Conservation (phyloP, 2,329 filamentous ascomycete genomes). For the Alternaria sp. region DNA sequence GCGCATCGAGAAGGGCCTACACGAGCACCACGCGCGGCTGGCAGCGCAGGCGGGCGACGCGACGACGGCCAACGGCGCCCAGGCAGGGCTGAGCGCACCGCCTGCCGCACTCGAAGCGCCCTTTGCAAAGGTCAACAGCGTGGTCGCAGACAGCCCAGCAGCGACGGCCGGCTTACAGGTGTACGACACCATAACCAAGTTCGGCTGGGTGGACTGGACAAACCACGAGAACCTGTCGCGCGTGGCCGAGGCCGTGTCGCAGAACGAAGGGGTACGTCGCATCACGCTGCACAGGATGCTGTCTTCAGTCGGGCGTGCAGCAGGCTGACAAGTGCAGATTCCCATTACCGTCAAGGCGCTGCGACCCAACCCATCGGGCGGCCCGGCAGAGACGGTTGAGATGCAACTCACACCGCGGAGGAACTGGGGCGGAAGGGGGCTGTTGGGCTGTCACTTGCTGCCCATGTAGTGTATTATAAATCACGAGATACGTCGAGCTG, state of each 20-base stretch:
- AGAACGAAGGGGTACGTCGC: slow-evolving; percentile 81
- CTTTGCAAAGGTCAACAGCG: slow-evolving; percentile 90
- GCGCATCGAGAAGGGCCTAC: slow-evolving; percentile 82
- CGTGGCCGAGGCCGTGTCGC: slow-evolving; percentile 87
- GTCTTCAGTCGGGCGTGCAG: slow-evolving; percentile 4
- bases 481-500: background rate
- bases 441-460: slow-evolving; percentile 89
- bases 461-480: slow-evolving; percentile 62
- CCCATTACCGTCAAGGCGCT: slow-evolving; percentile 70
- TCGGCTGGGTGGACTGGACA: slow-evolving; percentile 80
- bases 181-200: slow-evolving; percentile 82
- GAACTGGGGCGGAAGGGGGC: slow-evolving; percentile 88
- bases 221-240: slow-evolving; percentile 88
- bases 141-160: slow-evolving; percentile 79
- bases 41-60: slow-evolving; percentile 54
- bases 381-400: slow-evolving; percentile 60
- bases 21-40: slow-evolving; percentile 83
- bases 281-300: background rate
- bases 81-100: slow-evolving; percentile 30
- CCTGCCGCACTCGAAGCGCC: slow-evolving; percentile 60
- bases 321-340: slow-evolving; percentile 58
- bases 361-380: slow-evolving; percentile 55
- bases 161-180: slow-evolving; percentile 78
- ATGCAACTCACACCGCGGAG: slow-evolving; percentile 76
- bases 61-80: slow-evolving; percentile 25